Base-by-base conservation (phyloP, 2,329 filamentous ascomycete species). In the Diplodia intermedia region DNA sequence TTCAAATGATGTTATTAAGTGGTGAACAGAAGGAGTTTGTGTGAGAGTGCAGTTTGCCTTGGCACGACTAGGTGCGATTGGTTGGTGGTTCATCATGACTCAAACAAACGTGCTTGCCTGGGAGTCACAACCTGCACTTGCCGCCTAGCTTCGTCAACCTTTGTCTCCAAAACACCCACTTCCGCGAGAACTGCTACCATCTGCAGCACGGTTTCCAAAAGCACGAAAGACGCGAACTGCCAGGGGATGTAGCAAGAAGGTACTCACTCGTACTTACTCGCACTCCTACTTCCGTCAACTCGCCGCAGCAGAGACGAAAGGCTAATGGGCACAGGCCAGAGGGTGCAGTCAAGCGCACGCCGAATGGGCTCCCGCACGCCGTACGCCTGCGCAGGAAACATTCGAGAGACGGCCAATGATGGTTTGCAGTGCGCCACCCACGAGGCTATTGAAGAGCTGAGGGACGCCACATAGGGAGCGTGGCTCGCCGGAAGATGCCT, bases 61-160 rank as follows among this genome's bases (percentile, higher is more conserved):
- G 33, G 33, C 33, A 36, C 9, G 33, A 12, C 36, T 12, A 38
- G 36, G 11, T 38, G 36, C 36, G 36, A 12, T 12, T 38, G 36
- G 36, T 38, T 33, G 8, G 36, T 38, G 36, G 11, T 38, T 38
- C 36, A 33, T 33, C 31, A 33, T 38, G 8, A 77, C 40, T 47
- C 40, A 47, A 3, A n/a, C 40, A 20, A 47, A 47, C 40, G 18
- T n/a, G 40, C n/a, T n/a, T 20, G 7, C 5, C 40, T n/a, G 6
- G 40, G 6, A 47, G 3, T 47, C 40, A 47, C 15, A 47, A 47
- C 40, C 6, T 18, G n/a, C n/a, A 47, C 40, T 18, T 47, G n/a
- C 40, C 40, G 40, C 40, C 40, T 47, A 6, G 6, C 40, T n/a
- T 47, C 40, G 9, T 47, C 40, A n/a, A 47, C 15, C 15, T 47